These are phyloP conservation scores for Nicotiana knightiana DNA, from an alignment of 257 asterid species.

Conservation along the genomic window DNA sequence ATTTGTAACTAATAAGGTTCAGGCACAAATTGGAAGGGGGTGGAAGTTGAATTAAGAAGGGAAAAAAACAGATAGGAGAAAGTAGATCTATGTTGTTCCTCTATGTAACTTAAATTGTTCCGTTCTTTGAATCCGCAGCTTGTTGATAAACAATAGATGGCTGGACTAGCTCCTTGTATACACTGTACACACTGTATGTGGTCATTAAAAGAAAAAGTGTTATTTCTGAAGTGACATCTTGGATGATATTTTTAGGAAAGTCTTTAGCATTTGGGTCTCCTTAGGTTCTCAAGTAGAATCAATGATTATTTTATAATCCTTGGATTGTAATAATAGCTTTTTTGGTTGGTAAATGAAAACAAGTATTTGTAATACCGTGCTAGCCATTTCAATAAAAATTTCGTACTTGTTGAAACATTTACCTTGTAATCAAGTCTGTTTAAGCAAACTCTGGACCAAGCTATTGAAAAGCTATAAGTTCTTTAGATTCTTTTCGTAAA, in stretches of 20 bases:
- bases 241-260: not conserved
- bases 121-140: not conserved
- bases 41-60: not conserved
- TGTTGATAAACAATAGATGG: not conserved
- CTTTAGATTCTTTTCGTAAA: not conserved
- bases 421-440: not conserved
- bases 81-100: not conserved
- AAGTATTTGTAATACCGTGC: not conserved
- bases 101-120: not conserved
- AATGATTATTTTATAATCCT: not conserved
- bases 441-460: not conserved
- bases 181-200: not conserved
- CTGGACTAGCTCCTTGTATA: not conserved
- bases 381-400: not conserved
- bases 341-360: conserved; percentile 8
- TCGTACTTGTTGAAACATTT: not conserved
- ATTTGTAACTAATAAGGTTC: not conserved
- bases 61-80: not conserved
- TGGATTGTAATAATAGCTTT: not conserved
- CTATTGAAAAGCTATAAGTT: conserved; percentile 2
- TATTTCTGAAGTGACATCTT: not conserved
- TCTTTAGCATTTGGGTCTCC: not conserved
- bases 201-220: not conserved
- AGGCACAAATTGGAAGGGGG: not conserved
- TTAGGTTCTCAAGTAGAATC: not conserved